Base-by-base conservation (phyloP, 345 rosid species). In the Garcia nutans region DNA sequence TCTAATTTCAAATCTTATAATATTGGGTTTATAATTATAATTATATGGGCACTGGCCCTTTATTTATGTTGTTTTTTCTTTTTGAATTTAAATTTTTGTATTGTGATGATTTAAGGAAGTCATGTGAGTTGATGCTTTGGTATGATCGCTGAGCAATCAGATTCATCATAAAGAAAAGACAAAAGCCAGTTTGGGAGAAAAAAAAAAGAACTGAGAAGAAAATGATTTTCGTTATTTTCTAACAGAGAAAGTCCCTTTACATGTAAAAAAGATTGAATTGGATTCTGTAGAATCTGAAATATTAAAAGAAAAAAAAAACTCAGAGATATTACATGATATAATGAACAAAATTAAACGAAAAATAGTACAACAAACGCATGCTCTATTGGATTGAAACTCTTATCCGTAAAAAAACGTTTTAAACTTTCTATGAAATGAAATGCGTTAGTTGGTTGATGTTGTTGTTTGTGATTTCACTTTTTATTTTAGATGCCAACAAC, bases 241-340 rank as follows among this genome's bases (percentile, higher is more conserved):
- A 3, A 15, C 5, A 65, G 41, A 65, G 41, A 33, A 37, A 31
- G 22, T 8, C 10, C 33, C 20, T 26, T 9, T 8, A 28, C 45
- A 70, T 20, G 23, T 44, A 65, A 47, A 17, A 37, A 11, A 17
- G 50, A 11, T 47, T 47, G 50, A 12, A 47, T 47, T 47, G 13
- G 54, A 24, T 65, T 31, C 67, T 65, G 73, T 50, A 49, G 82
- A 68, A 52, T 45, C 66, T 22, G 71, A 41, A 20, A 70, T 57
- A 31, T 0, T 45, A 45, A 45, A 45, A 45, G 0, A 45, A 45
- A 45, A 45, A 45, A 47, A 10, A 28, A 58, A 45, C 23, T 28
- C 15, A 2, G 73, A 65, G 61, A 66, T 60, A 73, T 28, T 70
- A 2, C 28, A 19, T 77, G 60, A 68, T 19, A 58, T 19, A 20